A percentile compares a stretch with the other conserved stretches of the same genome.
Conservation (phyloP, 257 asterid species). For the Primulina tabacum region DNA sequence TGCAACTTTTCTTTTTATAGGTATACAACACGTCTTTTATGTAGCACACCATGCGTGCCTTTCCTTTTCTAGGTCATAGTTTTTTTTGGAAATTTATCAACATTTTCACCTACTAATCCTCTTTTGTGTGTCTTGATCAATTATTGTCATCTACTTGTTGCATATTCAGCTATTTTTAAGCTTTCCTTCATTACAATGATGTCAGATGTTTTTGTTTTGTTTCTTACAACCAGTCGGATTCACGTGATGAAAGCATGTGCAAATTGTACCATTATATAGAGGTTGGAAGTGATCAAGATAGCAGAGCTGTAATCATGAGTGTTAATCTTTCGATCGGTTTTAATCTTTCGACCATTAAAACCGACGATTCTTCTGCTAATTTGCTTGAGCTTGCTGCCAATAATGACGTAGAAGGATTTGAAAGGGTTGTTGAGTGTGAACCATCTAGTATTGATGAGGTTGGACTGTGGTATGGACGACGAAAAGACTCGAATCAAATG, state of each 20-base stretch:
- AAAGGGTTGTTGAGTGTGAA: conserved; percentile 33
- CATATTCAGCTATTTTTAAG: neutral
- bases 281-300: conserved; percentile 8
- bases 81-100: neutral
- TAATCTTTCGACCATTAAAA: conserved; percentile 39
- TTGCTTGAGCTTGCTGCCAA: conserved; percentile 79
- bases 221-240: conserved; percentile 29
- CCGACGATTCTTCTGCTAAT: conserved; percentile 50
- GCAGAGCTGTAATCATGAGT: conserved; percentile 33
- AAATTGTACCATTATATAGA: conserved; percentile 24
- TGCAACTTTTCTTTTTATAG: conserved; percentile 19
- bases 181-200: conserved; percentile 25
- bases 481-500: conserved; percentile 71
- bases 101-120: neutral
- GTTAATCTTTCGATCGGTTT: conserved; percentile 22
- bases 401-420: conserved; percentile 56
- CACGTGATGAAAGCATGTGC: conserved; percentile 30
- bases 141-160: neutral
- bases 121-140: conserved; percentile 9
- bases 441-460: conserved; percentile 50
- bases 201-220: conserved; percentile 6
- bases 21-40: neutral
- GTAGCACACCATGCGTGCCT: conserved; percentile 14
- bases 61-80: conserved; percentile 10
- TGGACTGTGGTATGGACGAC: conserved; percentile 78